Evolutionary conservation across 495 filamentous ascomycete species (phyloP), one percentile per base, ranked within the genome.

Genomic region (Penicillium psychrofluorescens): DNA sequence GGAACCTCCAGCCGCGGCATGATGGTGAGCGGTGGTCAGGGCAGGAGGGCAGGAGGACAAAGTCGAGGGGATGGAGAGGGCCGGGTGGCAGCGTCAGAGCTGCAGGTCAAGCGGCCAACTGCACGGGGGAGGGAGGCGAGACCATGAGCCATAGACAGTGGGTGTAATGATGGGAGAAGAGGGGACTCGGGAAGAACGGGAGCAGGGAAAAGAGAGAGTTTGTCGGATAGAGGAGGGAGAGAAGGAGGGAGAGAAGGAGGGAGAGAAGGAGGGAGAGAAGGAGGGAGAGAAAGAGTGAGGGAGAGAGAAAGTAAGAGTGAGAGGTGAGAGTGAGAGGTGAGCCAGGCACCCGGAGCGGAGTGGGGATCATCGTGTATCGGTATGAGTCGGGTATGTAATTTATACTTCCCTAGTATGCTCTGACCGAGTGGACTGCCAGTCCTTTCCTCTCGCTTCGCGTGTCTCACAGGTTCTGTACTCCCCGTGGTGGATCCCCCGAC

Each of bases 1-100:
- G 76, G 76, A 40, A 80, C 58, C 28, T 58, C 45, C 14, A 78
- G 57, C 29, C 54, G 51, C 44, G 61, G 52, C 71, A 75, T 76
- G 43, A 49, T 64, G 55, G 35, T 48, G 49, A 49, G 40, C 36
- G 43, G 37, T 44, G 41, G 34, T 46, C 42, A 45, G 22, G 37
- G 40, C 22, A 22, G 22, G 35, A 43, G 32, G 36, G 37, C 40
- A 16, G 35, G 36, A 16, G 41, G 39, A 36, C n/a, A 40, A 45
- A 16, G 43, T 60, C 47, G 57, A 55, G 46, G 39, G 48, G 54
- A 44, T 54, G 57, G 52, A 46, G 43, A 61, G 51, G 54, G 54
- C 59, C 65, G 60, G 62, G 53, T 54, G 57, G 64, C 65, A 71
- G 67, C 58, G 67, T 67, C 51, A 56, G 51, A 52, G 62, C 65